Evolutionary conservation across 1,139 yeast genomes (phyloP).

Genomic region (Suhomyces choctaworum): DNA sequence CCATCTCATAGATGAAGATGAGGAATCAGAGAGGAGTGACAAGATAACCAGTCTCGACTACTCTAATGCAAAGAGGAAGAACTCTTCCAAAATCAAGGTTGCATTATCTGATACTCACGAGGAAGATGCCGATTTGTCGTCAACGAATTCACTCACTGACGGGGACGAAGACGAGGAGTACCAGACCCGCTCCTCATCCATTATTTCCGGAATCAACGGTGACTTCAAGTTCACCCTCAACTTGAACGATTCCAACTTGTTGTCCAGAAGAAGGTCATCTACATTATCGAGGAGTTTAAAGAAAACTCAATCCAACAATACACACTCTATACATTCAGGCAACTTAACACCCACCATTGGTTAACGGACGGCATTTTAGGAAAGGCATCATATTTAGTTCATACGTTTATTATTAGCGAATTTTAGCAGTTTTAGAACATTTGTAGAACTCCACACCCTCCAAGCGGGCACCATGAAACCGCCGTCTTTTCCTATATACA

Average conservation of each 20-base stretch:
- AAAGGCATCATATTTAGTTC: constrained; percentile 9
- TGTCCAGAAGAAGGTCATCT: constrained; percentile 36
- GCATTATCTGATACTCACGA: constrained; percentile 5
- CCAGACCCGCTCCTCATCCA: constrained; percentile 47
- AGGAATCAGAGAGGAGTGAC: constrained; percentile 22
- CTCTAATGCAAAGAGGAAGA: constrained; percentile 18
- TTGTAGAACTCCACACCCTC: too few relatives aligned
- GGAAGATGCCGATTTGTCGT: constrained; percentile 17
- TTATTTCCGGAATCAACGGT: constrained; percentile 41
- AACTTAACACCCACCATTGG: constrained; percentile 6
- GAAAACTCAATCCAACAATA: constrained; percentile 10
- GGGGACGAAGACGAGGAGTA: constrained; percentile 23
- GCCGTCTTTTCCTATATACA: constrained; percentile 4
- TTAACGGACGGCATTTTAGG: constrained; percentile 4
- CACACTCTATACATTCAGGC: constrained; percentile 5
- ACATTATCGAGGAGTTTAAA: constrained; percentile 16
- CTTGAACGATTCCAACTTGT: constrained; percentile 43
- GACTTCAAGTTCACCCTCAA: constrained; percentile 47
- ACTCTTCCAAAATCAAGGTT: constrained; percentile 13
- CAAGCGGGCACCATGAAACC: too few relatives aligned
- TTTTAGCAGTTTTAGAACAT: background rate
- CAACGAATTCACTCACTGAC: constrained; percentile 17
- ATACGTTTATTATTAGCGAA: constrained; percentile 9
- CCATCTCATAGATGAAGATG: constrained; percentile 17
- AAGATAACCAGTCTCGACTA: constrained; percentile 22